Percentiles rank a stretch among this genome's conserved stretches.
Evolutionary conservation across 805 yeast genomes (phyloP).

Genomic region (Osmozyma mogii): DNA sequence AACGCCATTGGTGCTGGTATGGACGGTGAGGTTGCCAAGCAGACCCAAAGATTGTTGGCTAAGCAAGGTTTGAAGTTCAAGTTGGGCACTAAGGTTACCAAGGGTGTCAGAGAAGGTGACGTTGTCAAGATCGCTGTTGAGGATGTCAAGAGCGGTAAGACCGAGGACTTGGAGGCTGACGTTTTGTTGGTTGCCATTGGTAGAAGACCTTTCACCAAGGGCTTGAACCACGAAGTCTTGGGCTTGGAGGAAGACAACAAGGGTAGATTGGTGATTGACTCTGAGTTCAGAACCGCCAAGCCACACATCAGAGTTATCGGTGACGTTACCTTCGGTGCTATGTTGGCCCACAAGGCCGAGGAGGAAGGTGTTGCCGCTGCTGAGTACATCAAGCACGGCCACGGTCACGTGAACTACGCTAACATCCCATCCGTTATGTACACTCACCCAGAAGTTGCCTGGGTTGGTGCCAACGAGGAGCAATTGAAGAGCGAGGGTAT

Average conservation of each 20-base stretch:
- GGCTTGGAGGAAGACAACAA: constrained; percentile 87
- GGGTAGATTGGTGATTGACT: constrained; percentile 92
- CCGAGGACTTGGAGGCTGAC: constrained; percentile 77
- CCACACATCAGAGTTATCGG: constrained; percentile 96
- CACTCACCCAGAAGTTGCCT: constrained; percentile 98
- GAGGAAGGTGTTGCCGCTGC: constrained; percentile 99
- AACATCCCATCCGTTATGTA: constrained; percentile 99
- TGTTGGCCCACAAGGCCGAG: constrained; percentile 99
- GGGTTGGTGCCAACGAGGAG: constrained; percentile 97
- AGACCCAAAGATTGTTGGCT: constrained; percentile 79
- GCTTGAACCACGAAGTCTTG: constrained; percentile 78
- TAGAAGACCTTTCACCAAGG: constrained; percentile 94
- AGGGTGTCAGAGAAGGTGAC: constrained; percentile 86
- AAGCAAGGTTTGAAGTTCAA: constrained; percentile 96
- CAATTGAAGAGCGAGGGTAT: constrained; percentile 90
- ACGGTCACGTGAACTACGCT: constrained; percentile 97
- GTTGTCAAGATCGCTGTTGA: constrained; percentile 81
- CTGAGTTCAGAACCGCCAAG: constrained; percentile 84
- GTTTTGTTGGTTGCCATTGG: constrained; percentile 96
- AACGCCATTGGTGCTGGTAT: constrained; percentile 93
- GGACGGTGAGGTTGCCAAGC: constrained; percentile 92
- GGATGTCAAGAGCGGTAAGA: constrained; percentile 78
- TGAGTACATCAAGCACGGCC: constrained; percentile 86
- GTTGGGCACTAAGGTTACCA: constrained; percentile 82
- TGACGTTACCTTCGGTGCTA: constrained; percentile 96